phyloP scores from a whole-genome alignment of 192 early-diverging fungal species.

The Mortierella alpina region DNA sequence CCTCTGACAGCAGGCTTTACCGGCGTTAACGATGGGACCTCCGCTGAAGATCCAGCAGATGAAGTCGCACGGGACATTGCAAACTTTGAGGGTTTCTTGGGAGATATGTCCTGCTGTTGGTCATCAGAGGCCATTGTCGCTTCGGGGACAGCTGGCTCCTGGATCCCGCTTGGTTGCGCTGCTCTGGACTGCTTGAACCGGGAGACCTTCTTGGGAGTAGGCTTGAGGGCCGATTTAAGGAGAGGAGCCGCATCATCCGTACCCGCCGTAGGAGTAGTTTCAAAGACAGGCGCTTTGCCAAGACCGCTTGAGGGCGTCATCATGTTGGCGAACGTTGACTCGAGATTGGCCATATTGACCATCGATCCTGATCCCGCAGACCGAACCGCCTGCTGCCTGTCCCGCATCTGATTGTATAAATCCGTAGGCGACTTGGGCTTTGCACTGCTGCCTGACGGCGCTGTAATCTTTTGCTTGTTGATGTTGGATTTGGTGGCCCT shows the following conservation, averaged over 20 bases:
- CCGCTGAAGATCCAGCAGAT: slow-evolving; percentile 7
- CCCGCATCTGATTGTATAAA: slow-evolving; percentile 34
- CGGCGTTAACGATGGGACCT: not conserved
- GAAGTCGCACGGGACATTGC: slow-evolving; percentile 32
- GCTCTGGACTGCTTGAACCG: slow-evolving; percentile 32
- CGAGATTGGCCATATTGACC: slow-evolving; percentile 34
- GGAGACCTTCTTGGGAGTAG: slow-evolving; percentile 28
- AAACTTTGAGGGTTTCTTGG: slow-evolving; percentile 49
- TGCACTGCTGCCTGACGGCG: not conserved
- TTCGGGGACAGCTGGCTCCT: not conserved
- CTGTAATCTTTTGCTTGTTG: not conserved
- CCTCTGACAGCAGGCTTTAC: slow-evolving; percentile 18
- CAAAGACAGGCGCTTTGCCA: slow-evolving; percentile 13
- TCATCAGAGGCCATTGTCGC: not conserved
- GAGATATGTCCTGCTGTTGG: not conserved
- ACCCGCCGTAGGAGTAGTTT: slow-evolving; percentile 21
- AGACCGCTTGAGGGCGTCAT: not conserved
- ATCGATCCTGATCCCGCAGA: slow-evolving; percentile 15
- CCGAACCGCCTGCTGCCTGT: slow-evolving; percentile 30
- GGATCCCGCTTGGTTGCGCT: not conserved
- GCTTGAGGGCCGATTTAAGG: slow-evolving; percentile 33
- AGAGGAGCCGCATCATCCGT: slow-evolving; percentile 39
- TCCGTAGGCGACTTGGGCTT: slow-evolving; percentile 52
- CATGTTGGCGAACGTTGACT: slow-evolving; percentile 30
- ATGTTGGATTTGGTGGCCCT: slow-evolving; percentile 17